Percentiles rank a stretch among this genome's conserved stretches.
Evolutionary conservation across 345 rosid species (phyloP).

Genomic region (Microcos paniculata): DNA sequence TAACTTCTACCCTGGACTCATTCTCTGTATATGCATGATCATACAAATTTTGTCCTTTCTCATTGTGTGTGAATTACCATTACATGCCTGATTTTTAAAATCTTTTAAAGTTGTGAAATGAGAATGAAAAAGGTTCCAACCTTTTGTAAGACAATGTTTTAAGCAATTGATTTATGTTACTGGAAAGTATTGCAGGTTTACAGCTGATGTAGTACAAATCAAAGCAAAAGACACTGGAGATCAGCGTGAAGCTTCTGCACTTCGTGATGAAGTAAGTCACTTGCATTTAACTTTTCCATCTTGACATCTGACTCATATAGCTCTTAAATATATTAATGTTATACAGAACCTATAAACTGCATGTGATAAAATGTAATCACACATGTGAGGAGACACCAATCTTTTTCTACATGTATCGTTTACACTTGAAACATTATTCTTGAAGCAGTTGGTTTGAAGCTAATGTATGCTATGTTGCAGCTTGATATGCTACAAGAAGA

Average conservation of each 20-base stretch:
- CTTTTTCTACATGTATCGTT: constrained; percentile 26
- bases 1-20: neutral
- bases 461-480: constrained; percentile 47
- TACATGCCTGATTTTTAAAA: neutral
- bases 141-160: neutral
- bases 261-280: constrained; percentile 88
- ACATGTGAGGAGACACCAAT: neutral
- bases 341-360: neutral
- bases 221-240: constrained; percentile 63
- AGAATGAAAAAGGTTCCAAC: neutral
- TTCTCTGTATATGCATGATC: neutral
- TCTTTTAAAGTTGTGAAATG: neutral
- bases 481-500: constrained; percentile 96
- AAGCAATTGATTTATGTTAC: neutral
- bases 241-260: constrained; percentile 92
- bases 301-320: neutral
- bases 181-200: constrained; percentile 50
- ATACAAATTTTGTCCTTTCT: neutral
- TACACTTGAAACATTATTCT: constrained; percentile 24
- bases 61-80: neutral
- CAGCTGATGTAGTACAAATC: constrained; percentile 53
- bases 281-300: constrained; percentile 14
- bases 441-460: constrained; percentile 22
- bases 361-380: neutral
- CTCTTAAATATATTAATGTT: constrained; percentile 1